Evolutionary conservation across 768 basidiomycete species (phyloP), one percentile per base, ranked within the genome.

Genomic region (Filobasidium wieringae): DNA sequence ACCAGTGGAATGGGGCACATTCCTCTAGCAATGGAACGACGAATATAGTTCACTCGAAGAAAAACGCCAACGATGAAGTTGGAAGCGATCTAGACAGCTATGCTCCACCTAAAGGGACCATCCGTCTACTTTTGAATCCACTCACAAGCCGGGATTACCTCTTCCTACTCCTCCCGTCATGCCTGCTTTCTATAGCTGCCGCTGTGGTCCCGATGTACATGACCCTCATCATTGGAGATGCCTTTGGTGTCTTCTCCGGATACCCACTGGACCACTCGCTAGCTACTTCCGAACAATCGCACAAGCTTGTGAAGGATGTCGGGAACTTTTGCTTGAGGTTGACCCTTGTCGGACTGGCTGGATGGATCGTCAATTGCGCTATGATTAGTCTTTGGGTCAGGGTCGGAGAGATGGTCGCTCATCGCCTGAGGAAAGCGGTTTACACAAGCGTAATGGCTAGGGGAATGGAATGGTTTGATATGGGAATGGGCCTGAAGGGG

Each of bases 381-480:
- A 87, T 85, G 1, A 83, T 83, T 49, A 79, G 78, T 27, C 72
- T 93, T 9, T 97, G 93, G 93, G 87, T 90, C 47, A 82, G 83
- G 77, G 81, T 84, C 5, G 90, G 88, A 3, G 93, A 96, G 71
- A 77, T 81, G 57, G 87, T 88, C 62, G 82, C 84, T 7, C 75
- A 83, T 63, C 78, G 79, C 7, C 73, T 95, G 19, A 76, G 91
- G 60, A 77, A 79, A 65, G 75, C 76, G 49, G 84, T 92, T 6
- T 93, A 87, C 68, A 66, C 70, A 2, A 80, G 82, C 1, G 81
- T 95, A 27, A 79, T 81, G 15, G 68, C 67, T 24, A 85, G 84
- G 66, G 83, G 84, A 22, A 85, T 93, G 81, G 78, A 79, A n/a
- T 95, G 92, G 91, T 95, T 89, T 69, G 91, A 95, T 74, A 73